phyloP scores from a whole-genome alignment of 208 protist genomes.

The Trypanosoma cruzi region DNA sequence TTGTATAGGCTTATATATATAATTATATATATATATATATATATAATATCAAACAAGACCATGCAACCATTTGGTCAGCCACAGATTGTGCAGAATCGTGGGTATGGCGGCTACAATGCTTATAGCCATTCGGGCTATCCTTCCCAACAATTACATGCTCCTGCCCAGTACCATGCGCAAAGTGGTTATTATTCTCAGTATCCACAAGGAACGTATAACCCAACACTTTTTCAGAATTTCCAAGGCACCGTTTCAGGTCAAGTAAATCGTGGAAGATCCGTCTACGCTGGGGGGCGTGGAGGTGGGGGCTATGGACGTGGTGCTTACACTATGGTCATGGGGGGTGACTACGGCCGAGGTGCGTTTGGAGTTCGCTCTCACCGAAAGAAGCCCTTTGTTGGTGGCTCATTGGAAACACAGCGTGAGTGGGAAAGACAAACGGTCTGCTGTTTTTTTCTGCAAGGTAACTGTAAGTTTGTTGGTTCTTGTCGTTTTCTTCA shows the following conservation, averaged over 20 bases:
- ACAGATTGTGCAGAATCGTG: conserved; percentile 29
- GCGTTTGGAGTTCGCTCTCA: conserved; percentile 40
- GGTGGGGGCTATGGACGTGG: conserved; percentile 29
- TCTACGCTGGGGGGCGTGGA: conserved; percentile 27
- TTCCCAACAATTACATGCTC: conserved; percentile 18
- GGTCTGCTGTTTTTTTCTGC: conserved; percentile 84
- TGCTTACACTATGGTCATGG: conserved; percentile 27
- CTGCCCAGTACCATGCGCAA: conserved; percentile 28
- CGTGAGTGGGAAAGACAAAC: conserved; percentile 74
- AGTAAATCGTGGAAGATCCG: conserved; percentile 18
- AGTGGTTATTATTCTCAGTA: conserved; percentile 30
- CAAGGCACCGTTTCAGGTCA: conserved; percentile 19
- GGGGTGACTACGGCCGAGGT: conserved; percentile 51
- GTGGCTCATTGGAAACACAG: conserved; percentile 79
- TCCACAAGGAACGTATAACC: conserved; percentile 28
- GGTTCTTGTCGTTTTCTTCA: conserved; percentile 83
- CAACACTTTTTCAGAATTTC: conserved; percentile 25
- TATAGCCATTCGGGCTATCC: conserved; percentile 35
- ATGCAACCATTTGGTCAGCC: conserved; percentile 34
- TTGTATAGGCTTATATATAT: conserved; percentile 17
- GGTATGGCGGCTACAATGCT: conserved; percentile 34
- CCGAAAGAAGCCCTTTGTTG: conserved; percentile 80
- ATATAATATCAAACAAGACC: conserved; percentile 9
- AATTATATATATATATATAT: too few species aligned
- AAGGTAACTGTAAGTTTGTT: conserved; percentile 83